phyloP scores from a whole-genome alignment of 257 asterid species.

The Parsonsia alboflavescens region DNA sequence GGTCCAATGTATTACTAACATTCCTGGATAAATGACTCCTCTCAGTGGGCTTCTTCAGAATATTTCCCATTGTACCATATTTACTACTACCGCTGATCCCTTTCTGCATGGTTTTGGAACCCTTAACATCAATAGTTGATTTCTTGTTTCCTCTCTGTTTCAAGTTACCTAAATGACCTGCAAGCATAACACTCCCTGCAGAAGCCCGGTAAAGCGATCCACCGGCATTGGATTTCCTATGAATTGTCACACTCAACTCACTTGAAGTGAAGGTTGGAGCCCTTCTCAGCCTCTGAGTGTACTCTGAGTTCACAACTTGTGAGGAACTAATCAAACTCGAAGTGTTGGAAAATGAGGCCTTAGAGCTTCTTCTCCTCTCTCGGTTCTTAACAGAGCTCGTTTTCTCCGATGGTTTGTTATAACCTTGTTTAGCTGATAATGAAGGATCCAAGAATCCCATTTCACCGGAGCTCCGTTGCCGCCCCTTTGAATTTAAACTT shows the following conservation, averaged over 20 bases:
- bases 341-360: conserved; percentile 25
- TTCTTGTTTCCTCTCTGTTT: conserved; percentile 20
- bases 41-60: conserved; percentile 20
- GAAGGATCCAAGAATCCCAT: conserved; percentile 7
- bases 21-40: conserved; percentile 24
- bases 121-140: conserved; percentile 1
- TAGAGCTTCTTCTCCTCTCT: conserved; percentile 16
- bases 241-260: conserved; percentile 34
- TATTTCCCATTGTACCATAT: conserved; percentile 24
- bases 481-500: conserved; percentile 14
- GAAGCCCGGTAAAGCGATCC: conserved; percentile 28
- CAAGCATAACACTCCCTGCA: conserved; percentile 40
- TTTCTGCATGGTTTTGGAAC: not conserved
- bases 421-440: conserved; percentile 13
- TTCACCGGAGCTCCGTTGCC: conserved; percentile 1
- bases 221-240: conserved; percentile 16
- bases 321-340: conserved; percentile 20
- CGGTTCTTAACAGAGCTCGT: conserved; percentile 12
- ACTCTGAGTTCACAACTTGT: conserved; percentile 26
- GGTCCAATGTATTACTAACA: conserved; percentile 20
- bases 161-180: conserved; percentile 42
- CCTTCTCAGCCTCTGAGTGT: conserved; percentile 22
- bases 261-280: conserved; percentile 30
- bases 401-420: conserved; percentile 12
- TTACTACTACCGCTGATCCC: not conserved